phyloP scores from a whole-genome alignment of 2,329 filamentous ascomycete genomes.

The Hymenoscyphus fructigenus region DNA sequence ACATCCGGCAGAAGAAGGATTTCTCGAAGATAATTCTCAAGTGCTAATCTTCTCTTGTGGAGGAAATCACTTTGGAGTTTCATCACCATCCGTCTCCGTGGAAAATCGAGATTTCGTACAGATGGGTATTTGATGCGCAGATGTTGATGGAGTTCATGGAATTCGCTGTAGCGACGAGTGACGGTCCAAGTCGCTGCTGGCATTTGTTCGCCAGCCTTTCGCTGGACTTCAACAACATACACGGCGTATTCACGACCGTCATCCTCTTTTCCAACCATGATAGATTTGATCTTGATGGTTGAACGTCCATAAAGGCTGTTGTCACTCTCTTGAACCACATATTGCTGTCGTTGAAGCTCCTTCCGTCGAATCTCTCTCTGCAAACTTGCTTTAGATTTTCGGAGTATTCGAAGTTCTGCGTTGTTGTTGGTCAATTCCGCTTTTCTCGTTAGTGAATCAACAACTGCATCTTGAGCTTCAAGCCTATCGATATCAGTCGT shows the following conservation, averaged over 20 bases:
- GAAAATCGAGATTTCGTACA: slow-evolving; percentile 88
- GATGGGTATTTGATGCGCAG: slow-evolving; percentile 82
- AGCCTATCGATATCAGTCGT: slow-evolving; percentile 89
- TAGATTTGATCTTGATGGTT: slow-evolving; percentile 84
- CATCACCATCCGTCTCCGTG: slow-evolving; percentile 87
- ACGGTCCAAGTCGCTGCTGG: slow-evolving; percentile 93
- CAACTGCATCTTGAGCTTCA: slow-evolving; percentile 80
- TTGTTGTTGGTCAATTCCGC: slow-evolving; percentile 97
- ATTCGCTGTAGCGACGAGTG: slow-evolving; percentile 92
- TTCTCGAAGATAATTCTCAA: slow-evolving; percentile 82
- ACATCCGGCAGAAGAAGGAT: slow-evolving; percentile 87
- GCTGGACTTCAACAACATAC: slow-evolving; percentile 88
- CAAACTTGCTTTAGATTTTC: slow-evolving; percentile 90
- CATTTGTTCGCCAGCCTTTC: slow-evolving; percentile 92
- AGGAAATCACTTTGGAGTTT: slow-evolving; percentile 96
- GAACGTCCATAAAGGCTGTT: slow-evolving; percentile 94
- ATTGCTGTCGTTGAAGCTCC: slow-evolving; percentile 93
- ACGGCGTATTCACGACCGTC: slow-evolving; percentile 92
- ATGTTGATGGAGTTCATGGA: slow-evolving; percentile 90
- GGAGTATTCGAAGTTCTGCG: slow-evolving; percentile 84
- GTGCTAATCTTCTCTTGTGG: slow-evolving; percentile 77
- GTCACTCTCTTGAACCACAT: slow-evolving; percentile 95
- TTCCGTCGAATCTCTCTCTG: slow-evolving; percentile 91
- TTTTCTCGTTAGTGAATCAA: slow-evolving; percentile 89
- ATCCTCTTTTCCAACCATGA: slow-evolving; percentile 87